Base-by-base conservation (phyloP, 495 filamentous ascomycete species). In the Aspergillus saccharolyticus region DNA sequence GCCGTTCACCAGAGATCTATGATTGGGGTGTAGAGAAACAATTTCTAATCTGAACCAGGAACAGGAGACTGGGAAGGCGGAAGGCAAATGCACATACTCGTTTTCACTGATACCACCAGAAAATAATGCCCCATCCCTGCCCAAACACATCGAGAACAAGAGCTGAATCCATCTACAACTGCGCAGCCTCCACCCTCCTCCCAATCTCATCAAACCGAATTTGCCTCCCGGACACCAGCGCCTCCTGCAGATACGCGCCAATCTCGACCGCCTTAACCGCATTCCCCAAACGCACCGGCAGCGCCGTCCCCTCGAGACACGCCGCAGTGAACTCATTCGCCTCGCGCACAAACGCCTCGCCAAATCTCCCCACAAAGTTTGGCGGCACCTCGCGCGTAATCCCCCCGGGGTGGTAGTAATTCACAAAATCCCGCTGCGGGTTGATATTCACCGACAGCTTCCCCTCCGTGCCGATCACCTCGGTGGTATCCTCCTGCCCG, bases 391-490 rank as follows among this genome's bases (percentile, higher is more conserved):
- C 81, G 16, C 78, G 63, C 28, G 75, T 65, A 12, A 85, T 71
- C 1, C 83, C 80, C 8, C 56, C 60, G 1, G 66, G 10, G 58
- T 79, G 68, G 54, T 75, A 72, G n/a, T 77, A 65, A 55, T 81
- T 76, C 45, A 85, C 79, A 20, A 83, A 71, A 49, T 79, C 77
- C 14, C 50, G 59, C 44, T 69, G 63, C 18, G 82, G 82, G 46
- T 81, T 74, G 33, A 66, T 74, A 56, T 85, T 85, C 25, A 85
- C 72, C 0, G 72, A 73, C 33, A 85, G 49, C 63, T 84, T 85
- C 2, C 83, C 83, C 57, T 78, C 71, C 0, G 83, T 85, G 6
- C 83, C 83, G 54, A 86, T 81, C 45, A 86, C 76, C 66, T 86
- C 83, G 0, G 83, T 84, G 47, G 74, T 79, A 62, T 86, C 83